Conservation (phyloP, 208 protist species). For the Naegleria gruberi region DNA sequence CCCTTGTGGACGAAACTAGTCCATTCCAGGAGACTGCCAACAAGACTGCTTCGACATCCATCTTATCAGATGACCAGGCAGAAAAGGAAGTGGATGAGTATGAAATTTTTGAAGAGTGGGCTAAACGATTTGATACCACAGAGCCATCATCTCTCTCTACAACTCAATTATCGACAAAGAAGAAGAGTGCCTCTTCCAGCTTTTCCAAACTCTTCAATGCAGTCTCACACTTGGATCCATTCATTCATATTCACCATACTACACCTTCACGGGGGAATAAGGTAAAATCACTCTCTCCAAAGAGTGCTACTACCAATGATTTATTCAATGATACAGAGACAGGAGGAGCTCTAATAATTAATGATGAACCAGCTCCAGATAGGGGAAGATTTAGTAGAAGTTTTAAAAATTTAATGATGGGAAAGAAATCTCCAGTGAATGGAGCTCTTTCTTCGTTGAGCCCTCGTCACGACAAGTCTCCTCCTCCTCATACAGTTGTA, state of each 20-base stretch:
- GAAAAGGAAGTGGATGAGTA: not conserved
- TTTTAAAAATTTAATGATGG: not conserved
- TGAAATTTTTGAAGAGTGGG: not conserved
- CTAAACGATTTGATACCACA: not conserved
- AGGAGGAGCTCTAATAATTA: not conserved
- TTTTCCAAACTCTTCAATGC: not conserved
- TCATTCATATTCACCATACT: not conserved
- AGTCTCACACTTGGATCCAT: not conserved
- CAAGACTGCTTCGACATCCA: not conserved
- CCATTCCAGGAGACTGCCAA: not conserved
- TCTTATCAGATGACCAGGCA: not conserved
- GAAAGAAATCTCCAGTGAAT: too few species aligned
- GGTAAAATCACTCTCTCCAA: not conserved
- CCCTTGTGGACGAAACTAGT: not conserved
- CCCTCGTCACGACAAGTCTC: not conserved
- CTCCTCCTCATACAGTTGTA: not conserved
- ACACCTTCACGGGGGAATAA: not conserved
- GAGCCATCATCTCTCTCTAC: too few species aligned
- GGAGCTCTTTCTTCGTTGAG: too few species aligned
- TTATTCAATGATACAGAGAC: not conserved
- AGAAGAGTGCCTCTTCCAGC: not conserved
- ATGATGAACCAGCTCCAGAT: not conserved
- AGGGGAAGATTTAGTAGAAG: not conserved
- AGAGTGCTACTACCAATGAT: not conserved
- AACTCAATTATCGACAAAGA: not conserved